Percentiles rank a stretch among this genome's conserved stretches.
phyloP scores from a whole-genome alignment of 345 rosid species.

The Iberis pinnata region DNA sequence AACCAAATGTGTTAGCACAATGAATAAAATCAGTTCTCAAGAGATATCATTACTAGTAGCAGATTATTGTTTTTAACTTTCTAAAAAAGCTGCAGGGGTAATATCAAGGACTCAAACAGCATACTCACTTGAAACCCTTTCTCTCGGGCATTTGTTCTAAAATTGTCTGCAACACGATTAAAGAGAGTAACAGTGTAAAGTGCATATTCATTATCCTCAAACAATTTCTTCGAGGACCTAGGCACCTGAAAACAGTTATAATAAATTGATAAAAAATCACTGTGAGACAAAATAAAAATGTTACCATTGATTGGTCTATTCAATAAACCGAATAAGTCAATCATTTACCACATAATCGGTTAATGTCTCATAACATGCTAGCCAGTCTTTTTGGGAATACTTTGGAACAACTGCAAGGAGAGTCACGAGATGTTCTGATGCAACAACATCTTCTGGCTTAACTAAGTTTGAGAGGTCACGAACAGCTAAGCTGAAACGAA shows the following conservation, averaged over 20 bases:
- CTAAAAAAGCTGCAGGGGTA: neutral
- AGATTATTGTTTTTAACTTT: neutral
- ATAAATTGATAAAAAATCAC: constrained; percentile 3
- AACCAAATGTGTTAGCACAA: constrained; percentile 5
- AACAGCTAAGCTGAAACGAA: constrained; percentile 82
- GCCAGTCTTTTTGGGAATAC: constrained; percentile 98
- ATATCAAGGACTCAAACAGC: constrained; percentile 13
- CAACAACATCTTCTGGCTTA: constrained; percentile 76
- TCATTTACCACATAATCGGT: constrained; percentile 79
- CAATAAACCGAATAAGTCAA: neutral
- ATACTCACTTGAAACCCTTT: constrained; percentile 86
- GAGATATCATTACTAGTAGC: constrained; percentile 3
- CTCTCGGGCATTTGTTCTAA: constrained; percentile 69
- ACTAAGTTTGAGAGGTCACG: constrained; percentile 94
- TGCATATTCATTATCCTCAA: constrained; percentile 98
- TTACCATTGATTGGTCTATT: constrained; percentile 1
- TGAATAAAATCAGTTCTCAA: neutral
- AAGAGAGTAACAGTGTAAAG: constrained; percentile 84
- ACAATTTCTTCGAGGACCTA: constrained; percentile 83
- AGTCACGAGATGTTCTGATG: constrained; percentile 77
- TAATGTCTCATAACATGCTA: constrained; percentile 84
- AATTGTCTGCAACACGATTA: constrained; percentile 88
- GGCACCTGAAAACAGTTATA: constrained; percentile 61
- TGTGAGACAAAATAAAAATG: neutral
- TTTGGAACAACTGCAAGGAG: constrained; percentile 84